These are phyloP conservation scores for Truncatella angustata DNA, from an alignment of 2,329 filamentous ascomycete genomes.

Conservation along the genomic window DNA sequence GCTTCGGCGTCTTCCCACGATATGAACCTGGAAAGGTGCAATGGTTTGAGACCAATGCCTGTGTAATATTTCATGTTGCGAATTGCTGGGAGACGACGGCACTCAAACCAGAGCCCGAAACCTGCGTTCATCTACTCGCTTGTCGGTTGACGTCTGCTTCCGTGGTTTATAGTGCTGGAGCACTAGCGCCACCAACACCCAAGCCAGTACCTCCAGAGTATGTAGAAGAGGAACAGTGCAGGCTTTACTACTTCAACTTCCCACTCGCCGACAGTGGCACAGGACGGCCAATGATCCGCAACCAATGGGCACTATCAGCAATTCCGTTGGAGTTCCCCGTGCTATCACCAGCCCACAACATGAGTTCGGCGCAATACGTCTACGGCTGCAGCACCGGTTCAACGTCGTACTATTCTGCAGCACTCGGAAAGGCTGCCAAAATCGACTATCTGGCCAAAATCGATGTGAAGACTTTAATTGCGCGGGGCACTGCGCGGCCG, in stretches of 20 bases:
- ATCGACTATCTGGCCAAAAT: slow-evolving; percentile 66
- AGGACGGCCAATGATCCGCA: slow-evolving; percentile 40
- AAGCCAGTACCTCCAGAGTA: slow-evolving; percentile 33
- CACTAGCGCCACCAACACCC: slow-evolving; percentile 53
- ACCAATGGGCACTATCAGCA: slow-evolving; percentile 63
- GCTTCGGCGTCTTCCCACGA: slow-evolving; percentile 68
- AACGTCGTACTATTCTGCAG: slow-evolving; percentile 52
- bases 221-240: slow-evolving; percentile 62
- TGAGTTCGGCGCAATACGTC: slow-evolving; percentile 58
- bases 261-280: slow-evolving; percentile 32
- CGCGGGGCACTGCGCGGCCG: slow-evolving; percentile 43
- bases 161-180: slow-evolving; percentile 63
- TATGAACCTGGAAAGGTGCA: slow-evolving; percentile 53
- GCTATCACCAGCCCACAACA: slow-evolving; percentile 51
- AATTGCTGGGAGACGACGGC: slow-evolving; percentile 63
- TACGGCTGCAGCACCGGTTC: slow-evolving; percentile 65
- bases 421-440: slow-evolving; percentile 63
- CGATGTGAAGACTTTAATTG: slow-evolving; percentile 53
- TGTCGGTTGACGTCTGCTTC: slow-evolving; percentile 67
- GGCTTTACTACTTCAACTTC: slow-evolving; percentile 69
- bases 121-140: slow-evolving; percentile 60
- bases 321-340: slow-evolving; percentile 70
- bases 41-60: slow-evolving; percentile 68
- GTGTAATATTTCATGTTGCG: slow-evolving; percentile 70
- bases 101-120: slow-evolving; percentile 24